Percentiles rank a stretch among this genome's conserved stretches.
These are phyloP conservation scores for Xanthoceras sorbifolium DNA, from an alignment of 345 rosid genomes.

Conservation along the genomic window DNA sequence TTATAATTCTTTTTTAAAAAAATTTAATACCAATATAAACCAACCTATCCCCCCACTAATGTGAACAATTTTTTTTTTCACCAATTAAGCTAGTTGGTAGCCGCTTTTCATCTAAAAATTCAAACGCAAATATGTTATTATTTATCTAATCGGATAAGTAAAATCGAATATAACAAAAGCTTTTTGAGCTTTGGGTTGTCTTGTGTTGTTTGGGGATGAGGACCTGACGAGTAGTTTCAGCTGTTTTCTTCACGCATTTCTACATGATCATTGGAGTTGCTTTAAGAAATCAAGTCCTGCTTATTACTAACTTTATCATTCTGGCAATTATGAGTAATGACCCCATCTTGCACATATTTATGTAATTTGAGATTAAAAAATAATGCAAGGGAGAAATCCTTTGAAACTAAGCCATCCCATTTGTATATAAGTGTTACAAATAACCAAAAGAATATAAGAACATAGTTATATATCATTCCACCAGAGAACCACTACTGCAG, in stretches of 20 bases:
- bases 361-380: too few relatives aligned
- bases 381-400: neutral
- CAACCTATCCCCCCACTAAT: too few relatives aligned
- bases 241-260: neutral
- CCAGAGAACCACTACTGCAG: neutral
- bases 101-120: too few relatives aligned
- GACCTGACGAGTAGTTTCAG: neutral
- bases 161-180: neutral
- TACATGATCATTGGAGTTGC: neutral
- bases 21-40: too few relatives aligned
- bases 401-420: neutral
- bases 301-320: neutral
- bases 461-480: neutral
- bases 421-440: neutral
- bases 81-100: too few relatives aligned
- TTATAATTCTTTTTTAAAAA: too few relatives aligned
- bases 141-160: neutral
- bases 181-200: neutral
- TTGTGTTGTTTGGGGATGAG: too few relatives aligned
- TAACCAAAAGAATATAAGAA: too few relatives aligned
- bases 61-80: too few relatives aligned
- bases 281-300: neutral
- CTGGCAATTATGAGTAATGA: neutral
- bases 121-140: too few relatives aligned
- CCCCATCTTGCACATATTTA: neutral